These are phyloP conservation scores for Xylariaceae sp. DNA, from an alignment of 2,329 filamentous ascomycete genomes.

Conservation along the genomic window DNA sequence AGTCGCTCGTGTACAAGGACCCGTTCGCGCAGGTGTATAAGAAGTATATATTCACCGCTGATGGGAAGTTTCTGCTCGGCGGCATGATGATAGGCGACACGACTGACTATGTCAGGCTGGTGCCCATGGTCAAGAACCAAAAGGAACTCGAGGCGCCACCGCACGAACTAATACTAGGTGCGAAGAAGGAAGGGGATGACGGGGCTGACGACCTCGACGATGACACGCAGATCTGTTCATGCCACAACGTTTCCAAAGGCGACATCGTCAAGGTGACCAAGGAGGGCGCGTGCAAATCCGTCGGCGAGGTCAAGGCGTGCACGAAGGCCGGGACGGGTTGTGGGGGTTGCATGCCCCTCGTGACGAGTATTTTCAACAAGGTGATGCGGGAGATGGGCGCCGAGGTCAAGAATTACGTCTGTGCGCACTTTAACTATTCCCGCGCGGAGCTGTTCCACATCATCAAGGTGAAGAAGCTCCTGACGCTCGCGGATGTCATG, in stretches of 20 bases:
- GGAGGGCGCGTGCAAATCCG: conserved; percentile 72
- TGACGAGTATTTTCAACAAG: conserved; percentile 85
- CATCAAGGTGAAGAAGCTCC: conserved; percentile 73
- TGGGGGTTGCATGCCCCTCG: conserved; percentile 83
- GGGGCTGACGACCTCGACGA: conserved; percentile 73
- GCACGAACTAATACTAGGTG: conserved; percentile 77
- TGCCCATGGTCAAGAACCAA: conserved; percentile 80
- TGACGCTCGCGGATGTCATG: conserved; percentile 73
- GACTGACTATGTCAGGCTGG: conserved; percentile 82
- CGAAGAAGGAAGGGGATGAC: conserved; percentile 68
- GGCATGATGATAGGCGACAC: conserved; percentile 98
- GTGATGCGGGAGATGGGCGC: conserved; percentile 81
- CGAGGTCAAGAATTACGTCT: conserved; percentile 82
- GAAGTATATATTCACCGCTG: conserved; percentile 85
- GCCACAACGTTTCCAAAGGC: conserved; percentile 86
- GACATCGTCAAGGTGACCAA: conserved; percentile 70
- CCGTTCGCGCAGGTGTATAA: conserved; percentile 88
- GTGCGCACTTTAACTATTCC: conserved; percentile 77
- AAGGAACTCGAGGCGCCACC: conserved; percentile 75
- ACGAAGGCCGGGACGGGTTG: conserved; percentile 91
- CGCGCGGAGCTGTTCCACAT: conserved; percentile 89
- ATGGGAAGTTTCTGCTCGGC: conserved; percentile 86
- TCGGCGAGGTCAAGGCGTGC: conserved; percentile 80
- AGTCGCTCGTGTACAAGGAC: conserved; percentile 82
- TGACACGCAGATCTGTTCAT: conserved; percentile 86